Percentiles rank a stretch among this genome's conserved stretches.
phyloP scores from a whole-genome alignment of 371 early-diverging fungal genomes.

The Mucor saturninus region DNA sequence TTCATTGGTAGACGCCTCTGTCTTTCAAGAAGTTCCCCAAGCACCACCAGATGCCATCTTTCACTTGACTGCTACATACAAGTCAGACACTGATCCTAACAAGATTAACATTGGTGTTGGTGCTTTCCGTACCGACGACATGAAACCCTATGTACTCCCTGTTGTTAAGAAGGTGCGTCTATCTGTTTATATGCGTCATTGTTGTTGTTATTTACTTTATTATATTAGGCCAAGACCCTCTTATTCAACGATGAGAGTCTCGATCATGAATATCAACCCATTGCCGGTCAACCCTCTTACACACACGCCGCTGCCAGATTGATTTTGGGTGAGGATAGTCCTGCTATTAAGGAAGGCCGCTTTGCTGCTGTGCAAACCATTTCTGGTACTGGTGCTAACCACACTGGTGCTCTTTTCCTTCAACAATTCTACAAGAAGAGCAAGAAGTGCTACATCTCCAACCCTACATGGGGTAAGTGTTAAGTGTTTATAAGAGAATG shows the following conservation, averaged over 20 bases:
- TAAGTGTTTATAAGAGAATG: too few relatives aligned
- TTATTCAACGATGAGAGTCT: slow-evolving; percentile 69
- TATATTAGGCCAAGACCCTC: slow-evolving; percentile 76
- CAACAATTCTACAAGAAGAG: slow-evolving; percentile 69
- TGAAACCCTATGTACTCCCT: slow-evolving; percentile 94
- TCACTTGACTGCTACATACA: slow-evolving; percentile 80
- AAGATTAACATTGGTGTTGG: slow-evolving; percentile 98
- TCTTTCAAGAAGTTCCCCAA: slow-evolving; percentile 69
- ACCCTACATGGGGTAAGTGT: slow-evolving; percentile 93
- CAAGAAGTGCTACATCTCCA: slow-evolving; percentile 80
- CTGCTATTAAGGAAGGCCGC: slow-evolving; percentile 77
- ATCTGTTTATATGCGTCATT: background rate
- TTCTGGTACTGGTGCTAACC: slow-evolving; percentile 96
- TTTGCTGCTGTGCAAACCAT: slow-evolving; percentile 86
- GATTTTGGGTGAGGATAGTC: slow-evolving; percentile 83
- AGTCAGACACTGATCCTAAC: slow-evolving; percentile 74
- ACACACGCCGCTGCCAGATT: slow-evolving; percentile 78
- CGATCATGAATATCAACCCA: slow-evolving; percentile 95
- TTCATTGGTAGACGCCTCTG: slow-evolving; percentile 29
- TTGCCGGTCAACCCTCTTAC: slow-evolving; percentile 81
- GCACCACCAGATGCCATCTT: slow-evolving; percentile 95
- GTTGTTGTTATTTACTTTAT: background rate
- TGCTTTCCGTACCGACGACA: slow-evolving; percentile 91
- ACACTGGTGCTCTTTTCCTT: slow-evolving; percentile 86
- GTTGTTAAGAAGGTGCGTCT: slow-evolving; percentile 83